These are phyloP conservation scores for Macrophomina pseudophaseolina DNA, from an alignment of 2,329 filamentous ascomycete species.

Conservation along the genomic window DNA sequence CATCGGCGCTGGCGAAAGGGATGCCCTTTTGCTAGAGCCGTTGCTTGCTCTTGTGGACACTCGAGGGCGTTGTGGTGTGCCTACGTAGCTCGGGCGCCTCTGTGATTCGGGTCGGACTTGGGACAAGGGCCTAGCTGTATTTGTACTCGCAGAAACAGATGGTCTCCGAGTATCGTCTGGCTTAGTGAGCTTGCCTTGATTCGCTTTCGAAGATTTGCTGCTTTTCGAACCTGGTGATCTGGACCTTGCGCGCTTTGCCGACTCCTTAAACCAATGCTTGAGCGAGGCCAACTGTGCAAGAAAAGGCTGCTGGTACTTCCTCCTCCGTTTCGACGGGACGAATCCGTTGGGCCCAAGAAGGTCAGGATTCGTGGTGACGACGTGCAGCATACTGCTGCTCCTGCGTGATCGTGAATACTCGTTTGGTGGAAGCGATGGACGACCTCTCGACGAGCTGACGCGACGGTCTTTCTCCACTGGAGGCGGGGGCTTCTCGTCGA, in stretches of 20 bases:
- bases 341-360: conserved; percentile 62
- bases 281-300: conserved; percentile 70
- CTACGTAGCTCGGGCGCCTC: conserved; percentile 42
- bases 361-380: conserved; percentile 74
- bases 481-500: conserved; percentile 60
- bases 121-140: conserved; percentile 40
- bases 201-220: conserved; percentile 29
- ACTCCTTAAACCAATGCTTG: conserved; percentile 76
- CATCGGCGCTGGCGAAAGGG: conserved; percentile 82
- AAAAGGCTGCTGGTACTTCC: conserved; percentile 66
- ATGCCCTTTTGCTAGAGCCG: conserved; percentile 63
- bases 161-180: conserved; percentile 37
- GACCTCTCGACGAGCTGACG: conserved; percentile 75
- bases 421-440: conserved; percentile 84
- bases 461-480: conserved; percentile 79
- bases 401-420: conserved; percentile 71
- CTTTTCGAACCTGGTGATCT: conserved; percentile 30
- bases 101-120: conserved; percentile 45
- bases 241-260: conserved; percentile 61
- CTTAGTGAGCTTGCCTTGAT: conserved; percentile 42
- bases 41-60: conserved; percentile 49
- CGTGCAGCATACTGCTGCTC: conserved; percentile 82
- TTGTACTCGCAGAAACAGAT: conserved; percentile 35
- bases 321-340: conserved; percentile 58
- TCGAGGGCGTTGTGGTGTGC: conserved; percentile 45